Base-by-base conservation (phyloP, 1,284 basidiomycete species). In the Mycena sp. region DNA sequence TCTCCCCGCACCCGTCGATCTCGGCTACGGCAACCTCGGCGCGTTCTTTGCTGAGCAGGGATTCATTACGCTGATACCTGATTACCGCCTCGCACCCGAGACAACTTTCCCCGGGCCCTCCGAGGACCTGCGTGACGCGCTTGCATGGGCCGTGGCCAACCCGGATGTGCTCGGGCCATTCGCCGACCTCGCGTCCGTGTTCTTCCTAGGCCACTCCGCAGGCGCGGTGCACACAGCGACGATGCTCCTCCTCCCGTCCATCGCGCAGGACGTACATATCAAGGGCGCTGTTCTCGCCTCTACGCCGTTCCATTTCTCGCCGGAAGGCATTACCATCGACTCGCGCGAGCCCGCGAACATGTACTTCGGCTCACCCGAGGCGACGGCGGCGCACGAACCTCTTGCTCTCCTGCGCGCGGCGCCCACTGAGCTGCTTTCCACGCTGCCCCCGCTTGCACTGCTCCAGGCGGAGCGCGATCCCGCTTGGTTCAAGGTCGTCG, bases 71-170 rank as follows among this genome's bases (percentile, higher is more conserved):
- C 75, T 89, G 62, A 85, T 90, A 61, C 80, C 88, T 0, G 87
- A 90, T 73, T 90, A 90, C 67, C 83, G 86, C 3, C 81, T 90
- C 37, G 81, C 83, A 1, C 88, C 88, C 3, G 71, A 80, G 28
- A 81, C 79, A 56, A 77, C 71, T 19, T 89, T 83, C 70, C 89
- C 89, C 0, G 77, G 73, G 0, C 77, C 82, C 0, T 80, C 80
- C 0, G 78, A 85, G 64, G 88, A 90, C 67, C 71, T 89, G 3
- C 81, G 81, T 12, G 85, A 88, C 65, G 87, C 88, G 11, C 70
- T 89, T 6, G 65, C 76, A n/a, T 90, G 86, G 85, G 75, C 81
- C 25, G 71, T 81, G 17, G 65, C 77, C 12, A 79, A 87, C 61
- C 69, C 72, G 3, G 69, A 70, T 4, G 45, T 69, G 4, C 44